These are phyloP conservation scores for Didymella exigua DNA, from an alignment of 2,329 filamentous ascomycete genomes.

Conservation along the genomic window DNA sequence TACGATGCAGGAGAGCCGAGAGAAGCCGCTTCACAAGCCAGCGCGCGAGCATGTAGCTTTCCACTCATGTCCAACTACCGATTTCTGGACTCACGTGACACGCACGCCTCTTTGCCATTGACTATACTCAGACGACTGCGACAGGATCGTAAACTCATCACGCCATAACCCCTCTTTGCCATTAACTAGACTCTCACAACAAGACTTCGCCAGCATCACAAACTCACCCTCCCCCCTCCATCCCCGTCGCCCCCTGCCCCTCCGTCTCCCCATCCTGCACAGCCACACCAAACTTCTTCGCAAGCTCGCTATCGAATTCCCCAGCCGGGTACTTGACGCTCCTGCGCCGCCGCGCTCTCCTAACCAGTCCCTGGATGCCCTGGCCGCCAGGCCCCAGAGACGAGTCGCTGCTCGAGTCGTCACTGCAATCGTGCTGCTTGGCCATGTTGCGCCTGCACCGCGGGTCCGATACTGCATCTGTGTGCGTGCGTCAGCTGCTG, in stretches of 20 bases:
- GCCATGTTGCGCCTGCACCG: neutral
- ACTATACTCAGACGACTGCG: too few relatives aligned
- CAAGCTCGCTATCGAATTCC: neutral
- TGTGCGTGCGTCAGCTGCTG: too few relatives aligned
- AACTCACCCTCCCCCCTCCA: neutral
- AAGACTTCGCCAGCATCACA: too few relatives aligned
- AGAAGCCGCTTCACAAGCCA: slow-evolving; percentile 14
- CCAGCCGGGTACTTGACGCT: neutral
- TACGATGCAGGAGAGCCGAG: slow-evolving; percentile 20
- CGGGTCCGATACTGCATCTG: neutral
- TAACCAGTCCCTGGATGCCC: neutral
- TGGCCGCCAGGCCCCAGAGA: neutral
- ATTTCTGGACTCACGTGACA: slow-evolving; percentile 4
- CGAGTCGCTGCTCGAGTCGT: neutral
- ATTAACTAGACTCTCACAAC: too few relatives aligned
- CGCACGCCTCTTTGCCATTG: too few relatives aligned
- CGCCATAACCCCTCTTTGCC: neutral
- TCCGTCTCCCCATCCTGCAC: neutral
- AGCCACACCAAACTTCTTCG: neutral
- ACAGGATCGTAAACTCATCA: too few relatives aligned
- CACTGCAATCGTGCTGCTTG: neutral
- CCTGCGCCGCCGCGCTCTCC: neutral
- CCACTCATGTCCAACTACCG: slow-evolving; percentile 42
- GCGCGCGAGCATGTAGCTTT: slow-evolving; percentile 35
- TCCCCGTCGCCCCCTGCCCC: neutral